These are phyloP conservation scores for Lumnitzera racemosa DNA, from an alignment of 345 rosid species.

Conservation along the genomic window DNA sequence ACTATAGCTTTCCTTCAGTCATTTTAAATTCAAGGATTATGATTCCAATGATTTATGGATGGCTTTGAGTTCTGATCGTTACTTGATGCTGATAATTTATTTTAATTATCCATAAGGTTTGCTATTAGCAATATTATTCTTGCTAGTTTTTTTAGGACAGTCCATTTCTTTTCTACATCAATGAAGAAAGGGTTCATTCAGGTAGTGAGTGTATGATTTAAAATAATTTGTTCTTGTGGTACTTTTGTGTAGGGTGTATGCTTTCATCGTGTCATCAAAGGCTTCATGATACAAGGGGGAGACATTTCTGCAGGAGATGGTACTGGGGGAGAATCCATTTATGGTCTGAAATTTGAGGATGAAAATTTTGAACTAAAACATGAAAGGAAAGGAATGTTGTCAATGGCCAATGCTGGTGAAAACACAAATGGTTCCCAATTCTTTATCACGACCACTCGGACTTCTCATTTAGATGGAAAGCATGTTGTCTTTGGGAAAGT, in stretches of 20 bases:
- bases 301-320: slow-evolving; percentile 20
- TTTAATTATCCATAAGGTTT: no score
- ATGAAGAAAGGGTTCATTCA: neutral
- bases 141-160: no score
- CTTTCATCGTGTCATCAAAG: slow-evolving; percentile 17
- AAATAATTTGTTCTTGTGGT: neutral
- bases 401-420: slow-evolving; percentile 20
- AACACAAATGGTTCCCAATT: slow-evolving; percentile 19
- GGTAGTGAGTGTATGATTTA: neutral
- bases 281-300: slow-evolving; percentile 21
- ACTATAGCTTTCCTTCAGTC: no score
- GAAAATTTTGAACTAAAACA: slow-evolving; percentile 18
- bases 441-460: slow-evolving; percentile 13
- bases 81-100: no score
- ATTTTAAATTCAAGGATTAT: no score
- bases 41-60: no score
- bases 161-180: no score
- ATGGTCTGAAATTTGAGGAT: slow-evolving; percentile 14
- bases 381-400: slow-evolving; percentile 12
- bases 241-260: neutral
- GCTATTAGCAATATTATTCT: no score
- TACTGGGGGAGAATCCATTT: slow-evolving; percentile 20
- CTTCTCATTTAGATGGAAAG: slow-evolving; percentile 13
- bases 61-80: no score
- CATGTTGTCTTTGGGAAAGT: slow-evolving; percentile 20